These are phyloP conservation scores for Globisporangium viniferum DNA, from an alignment of 352 stramenopile genomes.

Conservation along the genomic window DNA sequence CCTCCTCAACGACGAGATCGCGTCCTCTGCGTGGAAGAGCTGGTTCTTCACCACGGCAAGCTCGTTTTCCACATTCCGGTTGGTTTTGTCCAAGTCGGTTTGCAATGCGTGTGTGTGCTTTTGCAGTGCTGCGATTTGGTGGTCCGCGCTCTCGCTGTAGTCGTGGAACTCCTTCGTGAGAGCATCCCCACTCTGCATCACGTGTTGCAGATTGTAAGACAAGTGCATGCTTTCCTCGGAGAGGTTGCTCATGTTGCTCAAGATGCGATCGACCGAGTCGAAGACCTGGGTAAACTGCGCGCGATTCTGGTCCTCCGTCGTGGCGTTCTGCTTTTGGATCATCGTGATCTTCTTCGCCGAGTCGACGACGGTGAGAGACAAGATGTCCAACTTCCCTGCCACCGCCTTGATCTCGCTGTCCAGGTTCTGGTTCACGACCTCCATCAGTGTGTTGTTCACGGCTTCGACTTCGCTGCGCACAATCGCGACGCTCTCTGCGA, in stretches of 20 bases:
- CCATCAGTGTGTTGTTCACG: constrained; percentile 47
- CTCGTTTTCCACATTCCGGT: constrained; percentile 58
- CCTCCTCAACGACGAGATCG: constrained; percentile 47
- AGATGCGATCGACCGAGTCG: constrained; percentile 61
- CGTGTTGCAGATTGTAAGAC: constrained; percentile 62
- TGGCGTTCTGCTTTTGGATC: constrained; percentile 53
- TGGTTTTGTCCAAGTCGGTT: constrained; percentile 45
- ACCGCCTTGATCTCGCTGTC: constrained; percentile 58
- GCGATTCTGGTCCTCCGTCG: constrained; percentile 53
- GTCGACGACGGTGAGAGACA: constrained; percentile 47
- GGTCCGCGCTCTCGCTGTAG: constrained; percentile 44
- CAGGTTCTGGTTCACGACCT: constrained; percentile 54
- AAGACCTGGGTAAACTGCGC: constrained; percentile 63
- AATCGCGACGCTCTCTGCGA: constrained; percentile 46
- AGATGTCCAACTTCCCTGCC: constrained; percentile 47
- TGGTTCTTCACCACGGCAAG: constrained; percentile 65
- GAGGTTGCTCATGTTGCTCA: constrained; percentile 59
- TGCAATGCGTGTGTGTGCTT: constrained; percentile 38
- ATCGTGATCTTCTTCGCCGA: constrained; percentile 53
- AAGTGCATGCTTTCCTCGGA: constrained; percentile 74
- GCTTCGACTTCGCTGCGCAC: constrained; percentile 48
- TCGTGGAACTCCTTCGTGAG: constrained; percentile 45
- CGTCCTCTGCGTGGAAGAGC: constrained; percentile 72
- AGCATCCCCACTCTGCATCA: constrained; percentile 41
- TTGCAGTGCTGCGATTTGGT: constrained; percentile 33